A percentile compares a stretch with the other conserved stretches of the same genome.
phyloP scores from a whole-genome alignment of 352 stramenopile species.

The Phytopythium delawarense region DNA sequence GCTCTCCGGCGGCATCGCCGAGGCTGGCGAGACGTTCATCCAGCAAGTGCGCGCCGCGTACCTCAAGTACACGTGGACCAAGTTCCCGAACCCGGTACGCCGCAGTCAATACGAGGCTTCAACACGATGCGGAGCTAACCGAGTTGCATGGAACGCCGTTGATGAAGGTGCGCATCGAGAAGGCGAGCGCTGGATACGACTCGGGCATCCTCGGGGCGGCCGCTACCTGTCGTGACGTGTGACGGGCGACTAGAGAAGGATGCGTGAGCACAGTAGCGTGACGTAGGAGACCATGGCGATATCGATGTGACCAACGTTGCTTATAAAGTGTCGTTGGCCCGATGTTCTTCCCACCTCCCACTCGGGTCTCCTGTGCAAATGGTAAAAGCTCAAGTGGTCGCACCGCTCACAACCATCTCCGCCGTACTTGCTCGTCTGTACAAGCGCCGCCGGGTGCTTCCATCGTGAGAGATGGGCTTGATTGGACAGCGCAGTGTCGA shows the following conservation, averaged over 20 bases:
- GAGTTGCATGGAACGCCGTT: not conserved
- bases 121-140: not conserved
- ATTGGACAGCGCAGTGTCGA: not conserved
- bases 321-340: not conserved
- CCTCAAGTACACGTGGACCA: conserved; percentile 69
- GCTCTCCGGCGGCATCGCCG: conserved; percentile 67
- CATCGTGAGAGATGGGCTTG: not conserved
- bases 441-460: not conserved
- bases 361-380: not conserved
- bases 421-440: not conserved
- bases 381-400: not conserved
- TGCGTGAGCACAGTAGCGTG: not conserved
- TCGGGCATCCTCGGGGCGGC: conserved; percentile 79
- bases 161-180: conserved; percentile 63
- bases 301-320: not conserved
- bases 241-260: not conserved
- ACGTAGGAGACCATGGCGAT: not conserved
- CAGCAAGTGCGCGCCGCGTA: conserved; percentile 58
- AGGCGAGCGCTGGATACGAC: conserved; percentile 77
- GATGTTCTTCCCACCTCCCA: not conserved
- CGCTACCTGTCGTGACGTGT: conserved; percentile 24
- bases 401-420: not conserved
- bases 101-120: not conserved
- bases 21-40: conserved; percentile 66
- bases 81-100: conserved; percentile 66